Conservation (phyloP, 306 rosid species). For the Citrullus mucosospermus region DNA sequence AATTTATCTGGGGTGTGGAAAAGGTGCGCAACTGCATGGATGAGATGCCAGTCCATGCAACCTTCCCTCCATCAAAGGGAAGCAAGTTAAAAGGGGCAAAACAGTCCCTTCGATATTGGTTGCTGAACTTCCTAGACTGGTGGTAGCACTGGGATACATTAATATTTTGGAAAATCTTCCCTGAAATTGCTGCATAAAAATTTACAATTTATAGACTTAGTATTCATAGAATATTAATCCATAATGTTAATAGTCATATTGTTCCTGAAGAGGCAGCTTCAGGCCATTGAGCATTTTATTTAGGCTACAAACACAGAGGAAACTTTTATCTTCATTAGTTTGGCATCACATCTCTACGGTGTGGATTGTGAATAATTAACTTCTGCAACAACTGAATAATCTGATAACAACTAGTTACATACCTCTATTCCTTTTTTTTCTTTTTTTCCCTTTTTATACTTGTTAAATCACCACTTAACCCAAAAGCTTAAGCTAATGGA, state of each 20-base stretch:
- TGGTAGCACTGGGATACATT: slow-evolving; percentile 63
- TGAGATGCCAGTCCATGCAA: slow-evolving; percentile 62
- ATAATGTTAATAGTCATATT: slow-evolving; percentile 3
- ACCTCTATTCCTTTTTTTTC: not conserved
- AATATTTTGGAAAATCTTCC: slow-evolving; percentile 80
- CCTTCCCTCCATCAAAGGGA: slow-evolving; percentile 72
- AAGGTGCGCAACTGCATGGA: slow-evolving; percentile 69
- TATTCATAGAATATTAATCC: slow-evolving; percentile 18
- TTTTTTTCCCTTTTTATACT: too few relatives aligned
- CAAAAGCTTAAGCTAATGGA: too few relatives aligned
- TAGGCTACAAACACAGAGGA: not conserved
- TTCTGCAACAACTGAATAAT: not conserved
- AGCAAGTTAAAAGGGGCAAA: slow-evolving; percentile 54
- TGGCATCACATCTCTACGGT: not conserved
- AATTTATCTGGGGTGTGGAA: slow-evolving; percentile 40
- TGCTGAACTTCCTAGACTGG: slow-evolving; percentile 43
- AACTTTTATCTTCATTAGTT: not conserved
- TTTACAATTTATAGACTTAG: slow-evolving; percentile 46
- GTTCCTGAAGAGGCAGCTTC: not conserved
- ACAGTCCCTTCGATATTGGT: slow-evolving; percentile 46
- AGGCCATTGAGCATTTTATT: not conserved
- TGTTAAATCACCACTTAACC: too few relatives aligned
- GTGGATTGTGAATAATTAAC: not conserved
- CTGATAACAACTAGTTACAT: not conserved
- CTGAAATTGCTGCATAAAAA: slow-evolving; percentile 83